Conservation (phyloP, 106 monocot genomes). For the Xerophyta viscosa region DNA sequence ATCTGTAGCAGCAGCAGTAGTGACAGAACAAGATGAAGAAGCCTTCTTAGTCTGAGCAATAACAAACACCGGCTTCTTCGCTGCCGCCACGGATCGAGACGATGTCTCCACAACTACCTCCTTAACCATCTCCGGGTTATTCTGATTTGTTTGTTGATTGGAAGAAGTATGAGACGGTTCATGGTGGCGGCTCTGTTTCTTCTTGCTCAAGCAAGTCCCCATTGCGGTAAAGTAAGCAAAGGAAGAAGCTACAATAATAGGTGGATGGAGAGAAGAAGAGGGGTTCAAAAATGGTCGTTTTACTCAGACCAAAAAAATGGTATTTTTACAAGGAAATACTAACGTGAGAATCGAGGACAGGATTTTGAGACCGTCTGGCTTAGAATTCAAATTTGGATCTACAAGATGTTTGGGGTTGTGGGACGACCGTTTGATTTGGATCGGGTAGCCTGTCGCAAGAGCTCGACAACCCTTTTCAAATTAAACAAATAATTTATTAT, state of each 20-base stretch:
- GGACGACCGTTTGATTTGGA: no score
- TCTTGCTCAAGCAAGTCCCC: conserved; percentile 10
- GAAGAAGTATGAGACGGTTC: neutral
- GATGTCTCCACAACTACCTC: neutral
- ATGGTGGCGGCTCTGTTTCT: neutral
- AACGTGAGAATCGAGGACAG: neutral
- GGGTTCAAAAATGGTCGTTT: neutral
- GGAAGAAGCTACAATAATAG: neutral
- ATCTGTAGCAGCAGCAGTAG: conserved; percentile 9
- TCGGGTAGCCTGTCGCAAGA: no score
- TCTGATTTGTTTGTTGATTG: neutral
- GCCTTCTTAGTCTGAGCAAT: conserved; percentile 22
- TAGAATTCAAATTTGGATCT: no score
- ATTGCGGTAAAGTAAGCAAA: neutral
- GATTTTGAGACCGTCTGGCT: neutral
- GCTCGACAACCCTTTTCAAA: no score
- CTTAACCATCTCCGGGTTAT: neutral
- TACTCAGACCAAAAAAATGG: no score
- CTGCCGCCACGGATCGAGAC: neutral
- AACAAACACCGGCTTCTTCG: conserved; percentile 27
- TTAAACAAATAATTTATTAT: no score
- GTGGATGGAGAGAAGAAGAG: neutral
- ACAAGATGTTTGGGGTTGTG: no score
- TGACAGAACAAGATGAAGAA: neutral
- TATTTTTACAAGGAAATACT: no score